phyloP scores from a whole-genome alignment of 257 asterid genomes.

The Misopates orontium region DNA sequence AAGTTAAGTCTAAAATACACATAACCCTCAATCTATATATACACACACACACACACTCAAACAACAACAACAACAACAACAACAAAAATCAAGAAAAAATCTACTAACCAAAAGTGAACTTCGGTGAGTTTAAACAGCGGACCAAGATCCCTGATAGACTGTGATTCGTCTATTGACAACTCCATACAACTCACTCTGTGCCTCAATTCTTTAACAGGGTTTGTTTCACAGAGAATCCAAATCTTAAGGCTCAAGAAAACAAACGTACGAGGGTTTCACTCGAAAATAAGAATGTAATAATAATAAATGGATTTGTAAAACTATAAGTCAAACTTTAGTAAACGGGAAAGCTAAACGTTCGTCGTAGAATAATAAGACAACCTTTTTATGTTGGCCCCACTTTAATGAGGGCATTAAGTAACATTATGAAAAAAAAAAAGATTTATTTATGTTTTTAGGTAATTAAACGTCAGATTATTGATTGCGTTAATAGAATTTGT shows the following conservation, averaged over 20 bases:
- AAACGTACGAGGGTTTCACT: not conserved
- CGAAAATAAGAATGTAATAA: too few relatives aligned
- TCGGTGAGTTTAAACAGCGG: slow-evolving; percentile 69
- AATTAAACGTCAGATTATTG: too few relatives aligned
- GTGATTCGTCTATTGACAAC: slow-evolving; percentile 38
- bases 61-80: not conserved
- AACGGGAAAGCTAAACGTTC: not conserved
- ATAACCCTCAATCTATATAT: slow-evolving; percentile 9
- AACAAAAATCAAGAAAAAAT: not conserved
- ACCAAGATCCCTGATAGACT: slow-evolving; percentile 66
- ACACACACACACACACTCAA: slow-evolving; percentile 1
- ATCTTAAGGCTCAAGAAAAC: not conserved
- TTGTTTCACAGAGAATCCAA: slow-evolving; percentile 2
- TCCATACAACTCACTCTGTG: slow-evolving; percentile 33
- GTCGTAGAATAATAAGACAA: too few relatives aligned
- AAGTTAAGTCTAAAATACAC: too few relatives aligned
- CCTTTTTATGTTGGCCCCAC: too few relatives aligned
- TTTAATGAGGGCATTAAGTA: too few relatives aligned
- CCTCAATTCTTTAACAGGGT: slow-evolving; percentile 31
- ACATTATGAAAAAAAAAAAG: too few relatives aligned
- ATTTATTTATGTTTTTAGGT: too few relatives aligned
- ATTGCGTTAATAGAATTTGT: too few relatives aligned
- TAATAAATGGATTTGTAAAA: not conserved
- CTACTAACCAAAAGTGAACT: slow-evolving; percentile 63
- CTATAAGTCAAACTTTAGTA: not conserved